Base-by-base conservation (phyloP, 2,329 filamentous ascomycete genomes). In the Colletotrichum sp. region DNA sequence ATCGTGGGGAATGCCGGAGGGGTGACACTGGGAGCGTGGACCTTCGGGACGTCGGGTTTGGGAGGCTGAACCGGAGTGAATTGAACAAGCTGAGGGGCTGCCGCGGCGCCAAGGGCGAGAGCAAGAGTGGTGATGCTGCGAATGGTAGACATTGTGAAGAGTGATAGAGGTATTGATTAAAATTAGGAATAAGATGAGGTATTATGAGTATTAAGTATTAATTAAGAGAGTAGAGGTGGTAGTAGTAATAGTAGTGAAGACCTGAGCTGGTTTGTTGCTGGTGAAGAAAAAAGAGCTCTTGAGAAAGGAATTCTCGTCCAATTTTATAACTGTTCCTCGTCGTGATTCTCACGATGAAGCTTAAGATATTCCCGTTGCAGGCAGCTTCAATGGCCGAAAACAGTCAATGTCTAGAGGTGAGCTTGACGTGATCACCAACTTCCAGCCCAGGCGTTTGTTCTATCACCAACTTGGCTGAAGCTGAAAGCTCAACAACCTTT, bases 61-160 rank as follows among this genome's bases (percentile, higher is more conserved):
- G 55, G 24, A 24, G 55, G 55, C 22, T 28, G 13, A 18, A 59
- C 10, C 55, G n/a, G 28, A 34, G 59, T 15, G 22, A 22, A 13
- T 36, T 63, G 59, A 22, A 59, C 64, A 13, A 64, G 65, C 12
- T 59, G 67, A 9, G 72, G 72, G 7, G 32, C 44, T 16, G 73
- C 73, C 22, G 73, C 39, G 15, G 28, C 70, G 30, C 73, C 70
- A 18, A 68, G 32, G 9, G 44, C 70, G 15, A 75, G 32, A 9
- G 63, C 44, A 7, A 68, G 22, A 32, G 63, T 26, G 32, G 70
- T 30, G 30, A 73, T 5, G 36, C 4, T 52, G 63, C 69, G 73
- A 52, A 75, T 52, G 24, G 57, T n/a, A 34, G 64, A 65, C 73
- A 75, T 75, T 3, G 68, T 75, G 64, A 30, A 15, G 10, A n/a